Evolutionary conservation across 768 basidiomycete species (phyloP), one percentile per base, ranked within the genome.

Genomic region (Saitozyma sp.): DNA sequence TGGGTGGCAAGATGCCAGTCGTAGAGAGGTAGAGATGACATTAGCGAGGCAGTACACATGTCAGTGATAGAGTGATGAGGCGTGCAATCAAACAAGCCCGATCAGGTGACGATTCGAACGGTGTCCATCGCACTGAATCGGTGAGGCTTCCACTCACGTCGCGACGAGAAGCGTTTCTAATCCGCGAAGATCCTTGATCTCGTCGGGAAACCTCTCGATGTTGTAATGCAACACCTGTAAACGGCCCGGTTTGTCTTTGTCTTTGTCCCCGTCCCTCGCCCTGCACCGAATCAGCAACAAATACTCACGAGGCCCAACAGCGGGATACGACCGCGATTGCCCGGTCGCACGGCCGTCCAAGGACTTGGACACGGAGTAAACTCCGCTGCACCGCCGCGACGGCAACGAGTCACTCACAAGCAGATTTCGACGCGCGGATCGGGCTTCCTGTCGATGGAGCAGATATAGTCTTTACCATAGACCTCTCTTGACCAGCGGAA

Each of bases 151-250:
- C 10, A 50, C 67, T 48, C 46, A 75, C 74, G 64, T 70, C 0
- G 65, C 61, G 9, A 70, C 68, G 5, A 76, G 57, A 14, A 71
- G 54, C 29, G 66, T 68, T 59, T 74, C 70, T 40, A 75, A 53
- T 46, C 78, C 78, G 37, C 77, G 64, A 8, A 69, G 37, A 66
- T 79, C 78, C 54, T 68, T 66, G 56, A 79, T 76, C 48, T 78
- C 76, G 42, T 66, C 48, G 3, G 72, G 68, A 50, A 79, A 79
- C 50, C 78, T 56, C 5, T 77, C 76, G 50, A 79, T 67, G 46
- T 78, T 78, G 61, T 78, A 78, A 51, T 79, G 75, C 48, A 77
- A 50, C 8, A 79, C 68, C 69, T 79, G 76, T 17, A 79, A 51
- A 4, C 72, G 51, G 7, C 64, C 76, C 29, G 77, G 76, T 16